Evolutionary conservation across 768 basidiomycete genomes (phyloP), one percentile per base, ranked within the genome.

Genomic region (Mycena indigotica): DNA sequence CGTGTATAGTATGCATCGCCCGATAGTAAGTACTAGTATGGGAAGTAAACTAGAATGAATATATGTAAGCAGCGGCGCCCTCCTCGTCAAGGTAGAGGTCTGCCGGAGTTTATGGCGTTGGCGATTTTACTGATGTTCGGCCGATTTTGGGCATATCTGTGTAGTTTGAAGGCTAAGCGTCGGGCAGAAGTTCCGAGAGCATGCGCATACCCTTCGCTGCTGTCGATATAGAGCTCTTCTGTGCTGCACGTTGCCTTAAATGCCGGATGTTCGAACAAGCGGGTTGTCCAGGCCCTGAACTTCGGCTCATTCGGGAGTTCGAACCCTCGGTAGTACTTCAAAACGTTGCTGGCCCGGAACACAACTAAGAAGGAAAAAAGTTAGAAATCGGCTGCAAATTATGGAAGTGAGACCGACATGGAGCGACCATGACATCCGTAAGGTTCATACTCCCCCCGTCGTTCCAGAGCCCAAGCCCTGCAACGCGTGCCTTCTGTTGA

Each of bases 51-150:
- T n/a, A n/a, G n/a, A n/a, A n/a, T n/a, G n/a, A n/a, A n/a, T n/a
- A n/a, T n/a, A n/a, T n/a, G n/a, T n/a, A n/a, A n/a, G n/a, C n/a
- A n/a, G n/a, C n/a, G n/a, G n/a, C n/a, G n/a, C n/a, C n/a, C n/a
- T n/a, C n/a, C n/a, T n/a, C n/a, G n/a, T 85, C 73, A 90, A 53
- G 89, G 89, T 28, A 91, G 70, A 0, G 74, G 79, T 50, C 75
- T 78, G 19, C 88, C 88, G 5, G 81, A 70, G 57, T 91, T 91
- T 63, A 90, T 90, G 3, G 89, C 89, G 61, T 83, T 84, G 4
- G 88, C 88, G 12, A 89, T 85, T 64, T 86, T 84, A 63, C 88
- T 89, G 3, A 88, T 89, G 66, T 89, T 87, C 2, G 89, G 87
- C 28, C 88, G 77, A 65, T 91, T 91, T 66, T 83, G 86, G 0